Base-by-base conservation (phyloP, 2,329 filamentous ascomycete genomes). In the Ophiostoma novo-ulmi region DNA sequence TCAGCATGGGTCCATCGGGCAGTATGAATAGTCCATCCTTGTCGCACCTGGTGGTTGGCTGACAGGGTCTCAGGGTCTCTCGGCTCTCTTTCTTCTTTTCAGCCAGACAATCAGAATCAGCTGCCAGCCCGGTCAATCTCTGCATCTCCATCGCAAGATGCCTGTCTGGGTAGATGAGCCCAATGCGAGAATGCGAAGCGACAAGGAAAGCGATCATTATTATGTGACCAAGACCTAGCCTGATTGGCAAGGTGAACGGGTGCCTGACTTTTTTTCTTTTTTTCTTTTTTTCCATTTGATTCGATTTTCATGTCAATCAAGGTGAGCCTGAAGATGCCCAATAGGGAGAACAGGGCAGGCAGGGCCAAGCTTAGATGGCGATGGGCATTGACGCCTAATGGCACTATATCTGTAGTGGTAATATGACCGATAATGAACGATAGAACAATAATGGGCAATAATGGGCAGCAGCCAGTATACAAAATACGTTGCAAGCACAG, bases 401-500 rank as follows among this genome's bases (percentile, higher is more conserved):
- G 17, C 44, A 48, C 44, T 48, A 39, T 48, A 39, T 39, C 38
- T 39, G 2, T 20, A 48, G 44, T 48, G 44, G 44, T 31, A 4
- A 31, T 4, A 31, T 31, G 31, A 3, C 2, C 31, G 31, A 31
- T 31, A 31, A 31, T 31, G 31, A 4, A 31, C 31, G 31, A 31
- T 31, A 31, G 31, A 4, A 31, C 31, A 4, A 31, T 31, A 31
- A 31, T 31, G 26, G 26, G 26, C 26, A 31, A 31, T 31, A 31
- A 31, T 31, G 31, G 31, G 31, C 31, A 31, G 31, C 31, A 31
- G 58, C 58, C 58, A 63, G 58, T 63, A 63, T 63, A 63, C 26
- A 63, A 63, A 63, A 63, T 63, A 63, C 58, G 58, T 63, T 35
- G 58, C 52, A 35, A 63, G 26, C 58, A 63, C 58, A 63, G 52